Evolutionary conservation across 768 basidiomycete genomes (phyloP), one percentile per base, ranked within the genome.

Genomic region (Strobilomyces confusus): DNA sequence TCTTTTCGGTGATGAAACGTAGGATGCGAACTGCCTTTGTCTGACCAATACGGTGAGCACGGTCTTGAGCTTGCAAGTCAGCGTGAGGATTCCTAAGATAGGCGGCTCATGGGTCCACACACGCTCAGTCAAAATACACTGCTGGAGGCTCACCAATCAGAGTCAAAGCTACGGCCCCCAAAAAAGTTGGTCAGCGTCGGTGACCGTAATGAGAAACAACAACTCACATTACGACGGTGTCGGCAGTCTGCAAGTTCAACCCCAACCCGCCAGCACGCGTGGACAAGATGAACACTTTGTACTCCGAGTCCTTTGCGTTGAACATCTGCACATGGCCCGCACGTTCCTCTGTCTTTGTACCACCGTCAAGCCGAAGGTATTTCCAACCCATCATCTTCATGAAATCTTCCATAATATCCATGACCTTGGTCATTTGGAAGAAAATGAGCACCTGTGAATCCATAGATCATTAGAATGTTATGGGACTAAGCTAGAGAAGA

Each of bases 1-100:
- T n/a, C n/a, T n/a, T n/a, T n/a, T n/a, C n/a, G n/a, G 11, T 97
- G 68, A 99, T 95, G 70, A 99, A 91, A 57, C 95, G 86, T 58
- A 98, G 78, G 58, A 99, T 98, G 30, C 95, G 85, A 19, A 99
- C 97, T 42, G 94, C 90, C 72, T 95, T 95, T 54, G 97, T 99
- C 68, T 99, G 97, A 54, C 97, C 97, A 64, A 99, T 99, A 81
- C 97, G 95, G 80, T 99, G 95, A 12, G 92, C 92, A 79, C 95
- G 92, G 83, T 99, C 95, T 70, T 99, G 97, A 13, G 97, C 97
- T 72, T 99, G 97, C 56, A 98, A 75, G 86, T 99, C 95, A 47
- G 97, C 95, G 63, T 98, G 95, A 44, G 95, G 95, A 75, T 98
- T 99, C 94, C 87, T 86, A 59, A 8, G 42, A 23, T 43, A n/a